phyloP scores from a whole-genome alignment of 805 yeast genomes.

The Ascoidea asiatica region DNA sequence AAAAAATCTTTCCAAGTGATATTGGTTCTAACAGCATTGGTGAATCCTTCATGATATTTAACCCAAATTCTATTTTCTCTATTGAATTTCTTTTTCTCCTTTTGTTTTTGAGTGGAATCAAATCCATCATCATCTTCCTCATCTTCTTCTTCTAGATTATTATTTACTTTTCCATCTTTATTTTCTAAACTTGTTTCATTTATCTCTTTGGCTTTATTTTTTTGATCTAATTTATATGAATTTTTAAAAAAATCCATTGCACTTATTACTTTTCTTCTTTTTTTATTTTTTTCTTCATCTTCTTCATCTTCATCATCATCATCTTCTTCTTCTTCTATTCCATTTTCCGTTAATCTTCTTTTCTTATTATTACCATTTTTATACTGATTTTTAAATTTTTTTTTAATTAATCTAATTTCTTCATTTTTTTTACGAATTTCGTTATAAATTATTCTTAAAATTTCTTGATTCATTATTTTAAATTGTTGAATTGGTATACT shows the following conservation, averaged over 20 bases:
- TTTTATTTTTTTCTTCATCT: constrained; percentile 12
- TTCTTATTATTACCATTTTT: not conserved
- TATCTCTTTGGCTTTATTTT: not conserved
- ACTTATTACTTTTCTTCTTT: constrained; percentile 11
- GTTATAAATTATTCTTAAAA: not conserved
- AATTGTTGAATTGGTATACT: too few relatives aligned
- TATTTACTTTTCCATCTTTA: constrained; percentile 16
- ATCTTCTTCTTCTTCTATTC: constrained; percentile 19
- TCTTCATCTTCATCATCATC: constrained; percentile 9
- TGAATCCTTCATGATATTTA: constrained; percentile 84
- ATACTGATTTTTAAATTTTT: not conserved
- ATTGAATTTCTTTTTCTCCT: constrained; percentile 16
- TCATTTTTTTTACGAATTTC: constrained; percentile 2
- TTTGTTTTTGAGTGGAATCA: too few relatives aligned
- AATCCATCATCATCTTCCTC: too few relatives aligned
- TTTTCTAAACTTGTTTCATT: constrained; percentile 3
- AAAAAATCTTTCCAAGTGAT: constrained; percentile 67
- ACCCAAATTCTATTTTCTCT: constrained; percentile 51
- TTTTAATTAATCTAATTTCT: too few relatives aligned
- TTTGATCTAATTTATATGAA: constrained; percentile 21
- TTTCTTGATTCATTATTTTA: constrained; percentile 3
- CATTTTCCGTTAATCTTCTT: not conserved
- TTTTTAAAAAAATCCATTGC: constrained; percentile 26
- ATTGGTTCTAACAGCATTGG: constrained; percentile 80
- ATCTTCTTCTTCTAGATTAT: too few relatives aligned